Evolutionary conservation across 1,284 basidiomycete species (phyloP).

Genomic region (Leucoagaricus sp.): DNA sequence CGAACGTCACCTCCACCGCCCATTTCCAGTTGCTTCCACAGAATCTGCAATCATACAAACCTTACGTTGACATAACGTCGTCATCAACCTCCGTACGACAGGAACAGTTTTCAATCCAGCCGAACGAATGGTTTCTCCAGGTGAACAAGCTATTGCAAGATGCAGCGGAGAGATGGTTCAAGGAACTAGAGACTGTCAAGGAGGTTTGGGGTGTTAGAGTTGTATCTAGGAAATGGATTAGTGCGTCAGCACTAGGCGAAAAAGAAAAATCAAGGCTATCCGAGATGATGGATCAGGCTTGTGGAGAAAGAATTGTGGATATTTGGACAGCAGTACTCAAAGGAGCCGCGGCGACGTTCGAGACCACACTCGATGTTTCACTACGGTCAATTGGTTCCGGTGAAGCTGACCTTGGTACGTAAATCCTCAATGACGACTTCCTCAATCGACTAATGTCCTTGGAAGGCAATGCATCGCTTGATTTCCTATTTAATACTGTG

Average conservation of each 20-base stretch:
- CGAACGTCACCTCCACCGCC: slow-evolving; percentile 68
- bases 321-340: slow-evolving; percentile 57
- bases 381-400: not conserved
- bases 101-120: slow-evolving; percentile 42
- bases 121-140: slow-evolving; percentile 62
- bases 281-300: slow-evolving; percentile 50
- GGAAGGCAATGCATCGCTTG: slow-evolving; percentile 33
- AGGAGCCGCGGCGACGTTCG: slow-evolving; percentile 47
- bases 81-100: slow-evolving; percentile 50
- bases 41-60: slow-evolving; percentile 66
- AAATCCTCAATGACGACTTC: not conserved
- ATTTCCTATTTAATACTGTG: slow-evolving; percentile 56
- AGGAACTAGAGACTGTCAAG: slow-evolving; percentile 52
- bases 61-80: slow-evolving; percentile 69
- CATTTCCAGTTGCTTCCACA: slow-evolving; percentile 68
- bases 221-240: slow-evolving; percentile 49
- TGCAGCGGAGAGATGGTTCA: slow-evolving; percentile 57
- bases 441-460: not conserved
- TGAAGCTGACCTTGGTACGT: slow-evolving; percentile 6
- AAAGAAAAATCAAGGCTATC: slow-evolving; percentile 44
- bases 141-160: slow-evolving; percentile 47
- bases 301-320: slow-evolving; percentile 47
- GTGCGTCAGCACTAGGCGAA: slow-evolving; percentile 40
- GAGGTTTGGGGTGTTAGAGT: slow-evolving; percentile 69
- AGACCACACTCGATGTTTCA: slow-evolving; percentile 12